A percentile compares a stretch with the other conserved stretches of the same genome.
Conservation (phyloP, 2,329 filamentous ascomycete genomes). For the Lachnellula hyalina region DNA sequence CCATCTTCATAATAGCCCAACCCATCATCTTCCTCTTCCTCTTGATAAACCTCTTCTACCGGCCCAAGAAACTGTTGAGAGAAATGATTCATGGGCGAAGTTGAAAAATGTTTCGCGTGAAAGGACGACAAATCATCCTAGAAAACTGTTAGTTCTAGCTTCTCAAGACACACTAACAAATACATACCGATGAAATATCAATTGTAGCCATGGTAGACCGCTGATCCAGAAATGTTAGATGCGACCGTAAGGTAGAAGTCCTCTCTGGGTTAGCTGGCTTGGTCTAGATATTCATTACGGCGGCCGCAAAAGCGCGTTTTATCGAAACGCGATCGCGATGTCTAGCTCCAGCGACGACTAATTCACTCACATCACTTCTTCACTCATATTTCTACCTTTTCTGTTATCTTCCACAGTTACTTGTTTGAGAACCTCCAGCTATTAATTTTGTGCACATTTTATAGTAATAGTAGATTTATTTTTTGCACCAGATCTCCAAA, state of each 20-base stretch:
- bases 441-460: no score
- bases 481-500: no score
- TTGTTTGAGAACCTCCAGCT: no score
- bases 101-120: slow-evolving; percentile 26
- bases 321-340: no score
- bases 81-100: slow-evolving; percentile 48
- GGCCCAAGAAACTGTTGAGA: slow-evolving; percentile 39
- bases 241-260: no score
- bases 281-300: slow-evolving; percentile 1
- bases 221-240: background rate
- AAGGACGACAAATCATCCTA: slow-evolving; percentile 28
- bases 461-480: no score
- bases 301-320: no score
- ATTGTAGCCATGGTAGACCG: slow-evolving; percentile 26
- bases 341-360: no score
- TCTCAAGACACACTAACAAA: background rate
- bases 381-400: no score
- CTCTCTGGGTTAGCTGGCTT: no score
- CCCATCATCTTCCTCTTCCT: slow-evolving; percentile 52
- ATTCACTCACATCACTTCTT: no score
- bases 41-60: slow-evolving; percentile 44
- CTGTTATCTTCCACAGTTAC: no score
- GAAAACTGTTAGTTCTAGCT: slow-evolving; percentile 5
- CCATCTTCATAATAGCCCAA: slow-evolving; percentile 86
- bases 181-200: slow-evolving; percentile 36